phyloP scores from a whole-genome alignment of 768 basidiomycete species.

The Russula olivacea region DNA sequence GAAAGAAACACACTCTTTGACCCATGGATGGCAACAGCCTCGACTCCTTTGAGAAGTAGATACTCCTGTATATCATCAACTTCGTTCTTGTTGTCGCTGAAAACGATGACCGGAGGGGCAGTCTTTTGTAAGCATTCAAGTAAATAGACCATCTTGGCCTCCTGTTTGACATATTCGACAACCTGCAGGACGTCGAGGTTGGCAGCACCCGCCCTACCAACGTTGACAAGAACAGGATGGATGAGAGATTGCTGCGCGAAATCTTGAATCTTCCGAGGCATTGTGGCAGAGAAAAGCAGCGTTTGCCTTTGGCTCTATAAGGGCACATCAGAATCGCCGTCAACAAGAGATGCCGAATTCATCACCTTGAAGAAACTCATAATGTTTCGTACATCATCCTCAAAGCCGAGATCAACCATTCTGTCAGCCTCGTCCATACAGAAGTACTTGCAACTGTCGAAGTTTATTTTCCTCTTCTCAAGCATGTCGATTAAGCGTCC shows the following conservation, averaged over 20 bases:
- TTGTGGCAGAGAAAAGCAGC: slow-evolving; percentile 94
- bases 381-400: slow-evolving; percentile 97
- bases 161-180: slow-evolving; percentile 98
- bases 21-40: slow-evolving; percentile 98
- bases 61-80: slow-evolving; percentile 99
- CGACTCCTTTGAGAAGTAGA: slow-evolving; percentile 90
- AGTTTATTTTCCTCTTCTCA: slow-evolving; percentile 88
- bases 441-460: slow-evolving; percentile 90
- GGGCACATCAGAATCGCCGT: not conserved
- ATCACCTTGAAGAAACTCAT: slow-evolving; percentile 96
- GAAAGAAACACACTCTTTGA: slow-evolving; percentile 68
- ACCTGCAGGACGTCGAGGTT: slow-evolving; percentile 95
- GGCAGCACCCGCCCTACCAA: slow-evolving; percentile 96
- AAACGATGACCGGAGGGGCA: slow-evolving; percentile 94
- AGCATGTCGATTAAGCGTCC: slow-evolving; percentile 97
- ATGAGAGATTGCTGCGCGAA: slow-evolving; percentile 97
- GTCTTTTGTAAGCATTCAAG: slow-evolving; percentile 98
- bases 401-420: slow-evolving; percentile 99
- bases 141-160: slow-evolving; percentile 99
- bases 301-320: slow-evolving; percentile 90
- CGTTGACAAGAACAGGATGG: slow-evolving; percentile 90
- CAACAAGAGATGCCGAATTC: not conserved
- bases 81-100: slow-evolving; percentile 99
- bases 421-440: slow-evolving; percentile 99
- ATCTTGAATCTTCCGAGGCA: slow-evolving; percentile 98